These are phyloP conservation scores for Cytospora piceicola DNA, from an alignment of 2,329 filamentous ascomycete species.

Conservation along the genomic window DNA sequence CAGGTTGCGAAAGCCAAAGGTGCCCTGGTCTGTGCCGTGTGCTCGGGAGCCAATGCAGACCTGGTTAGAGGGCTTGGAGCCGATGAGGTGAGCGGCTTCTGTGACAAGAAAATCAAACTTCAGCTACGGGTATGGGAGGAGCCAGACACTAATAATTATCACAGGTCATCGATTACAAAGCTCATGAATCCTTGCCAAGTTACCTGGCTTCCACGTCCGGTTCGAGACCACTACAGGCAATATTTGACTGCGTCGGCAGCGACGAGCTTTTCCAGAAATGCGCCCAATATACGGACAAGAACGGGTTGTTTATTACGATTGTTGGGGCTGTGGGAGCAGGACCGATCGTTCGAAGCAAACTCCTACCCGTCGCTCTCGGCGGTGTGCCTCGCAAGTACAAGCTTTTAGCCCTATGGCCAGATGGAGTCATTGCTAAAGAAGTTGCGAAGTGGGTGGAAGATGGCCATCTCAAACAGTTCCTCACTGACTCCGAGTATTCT, in stretches of 20 bases:
- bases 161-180: constrained; percentile 48
- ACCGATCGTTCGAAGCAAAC: constrained; percentile 39
- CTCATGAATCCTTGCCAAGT: constrained; percentile 42
- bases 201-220: constrained; percentile 37
- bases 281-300: constrained; percentile 44
- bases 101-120: no score
- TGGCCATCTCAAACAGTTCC: constrained; percentile 36
- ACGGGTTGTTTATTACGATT: constrained; percentile 43
- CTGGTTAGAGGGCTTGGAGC: constrained; percentile 53
- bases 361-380: constrained; percentile 39
- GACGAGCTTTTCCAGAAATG: constrained; percentile 50
- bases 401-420: constrained; percentile 38
- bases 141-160: constrained; percentile 4
- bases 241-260: constrained; percentile 55
- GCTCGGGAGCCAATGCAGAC: constrained; percentile 50
- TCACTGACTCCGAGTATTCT: constrained; percentile 39
- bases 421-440: constrained; percentile 36
- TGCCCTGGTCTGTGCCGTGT: constrained; percentile 52
- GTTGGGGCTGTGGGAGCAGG: constrained; percentile 40
- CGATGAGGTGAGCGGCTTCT: constrained; percentile 45
- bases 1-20: constrained; percentile 49
- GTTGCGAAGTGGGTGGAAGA: constrained; percentile 36
- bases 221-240: constrained; percentile 43
- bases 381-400: constrained; percentile 39
- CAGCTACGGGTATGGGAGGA: no score